Evolutionary conservation across 1,284 basidiomycete genomes (phyloP).

Genomic region (Clitocybe nebularis): DNA sequence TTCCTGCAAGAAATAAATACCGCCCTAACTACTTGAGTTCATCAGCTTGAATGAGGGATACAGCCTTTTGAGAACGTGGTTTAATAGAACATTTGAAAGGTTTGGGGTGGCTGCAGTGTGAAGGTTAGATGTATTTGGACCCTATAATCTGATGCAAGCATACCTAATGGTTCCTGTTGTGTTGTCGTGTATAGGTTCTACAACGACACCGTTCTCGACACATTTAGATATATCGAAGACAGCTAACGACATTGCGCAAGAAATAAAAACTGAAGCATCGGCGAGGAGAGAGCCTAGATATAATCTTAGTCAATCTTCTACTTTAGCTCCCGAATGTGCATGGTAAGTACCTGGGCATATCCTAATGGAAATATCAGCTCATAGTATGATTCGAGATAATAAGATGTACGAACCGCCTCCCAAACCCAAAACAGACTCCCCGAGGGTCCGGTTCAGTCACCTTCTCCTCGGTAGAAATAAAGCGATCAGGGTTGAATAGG

Average conservation of each 20-base stretch:
- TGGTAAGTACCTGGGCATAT: slow-evolving; percentile 48
- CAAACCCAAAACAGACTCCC: slow-evolving; percentile 54
- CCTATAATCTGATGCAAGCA: slow-evolving; percentile 3
- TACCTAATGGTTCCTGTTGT: slow-evolving; percentile 59
- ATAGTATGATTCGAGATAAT: slow-evolving; percentile 2
- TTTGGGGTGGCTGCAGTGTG: slow-evolving; percentile 57
- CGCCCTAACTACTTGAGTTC: slow-evolving; percentile 18
- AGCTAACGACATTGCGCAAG: slow-evolving; percentile 49
- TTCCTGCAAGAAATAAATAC: slow-evolving; percentile 23
- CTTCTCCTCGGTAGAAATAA: slow-evolving; percentile 32
- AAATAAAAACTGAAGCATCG: slow-evolving; percentile 53
- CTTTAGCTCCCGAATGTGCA: background rate
- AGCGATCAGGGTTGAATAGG: slow-evolving; percentile 44
- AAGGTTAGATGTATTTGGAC: slow-evolving; percentile 5
- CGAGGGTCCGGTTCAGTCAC: slow-evolving; percentile 51
- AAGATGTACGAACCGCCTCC: slow-evolving; percentile 43
- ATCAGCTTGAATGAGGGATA: slow-evolving; percentile 48
- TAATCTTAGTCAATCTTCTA: slow-evolving; percentile 5
- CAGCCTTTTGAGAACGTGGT: slow-evolving; percentile 52
- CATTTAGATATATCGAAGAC: slow-evolving; percentile 48
- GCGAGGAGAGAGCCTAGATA: slow-evolving; percentile 48
- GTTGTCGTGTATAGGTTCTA: slow-evolving; percentile 48
- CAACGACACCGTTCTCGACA: slow-evolving; percentile 38
- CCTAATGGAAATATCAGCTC: slow-evolving; percentile 25
- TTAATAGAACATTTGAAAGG: slow-evolving; percentile 57